A percentile compares a stretch with the other conserved stretches of the same genome.
Evolutionary conservation across 2,329 filamentous ascomycete genomes (phyloP).

Genomic region (Decorospora gaudefroyi): DNA sequence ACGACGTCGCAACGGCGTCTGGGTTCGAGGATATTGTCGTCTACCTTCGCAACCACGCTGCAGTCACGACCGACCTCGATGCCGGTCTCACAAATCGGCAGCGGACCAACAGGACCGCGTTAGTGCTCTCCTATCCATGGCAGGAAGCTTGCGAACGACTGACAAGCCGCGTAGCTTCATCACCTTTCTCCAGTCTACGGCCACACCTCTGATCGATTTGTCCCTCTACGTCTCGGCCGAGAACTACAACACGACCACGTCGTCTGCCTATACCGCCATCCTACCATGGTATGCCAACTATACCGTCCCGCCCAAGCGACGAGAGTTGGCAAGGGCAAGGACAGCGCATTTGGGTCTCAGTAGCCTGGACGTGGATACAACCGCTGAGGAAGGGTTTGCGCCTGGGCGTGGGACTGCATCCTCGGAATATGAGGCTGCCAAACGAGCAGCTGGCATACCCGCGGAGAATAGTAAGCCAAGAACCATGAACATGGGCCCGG

Average conservation of each 20-base stretch:
- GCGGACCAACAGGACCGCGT: conserved; percentile 51
- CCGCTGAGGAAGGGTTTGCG: conserved; percentile 42
- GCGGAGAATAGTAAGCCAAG: conserved; percentile 40
- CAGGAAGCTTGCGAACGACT: background rate
- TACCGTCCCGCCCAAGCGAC: conserved; percentile 75
- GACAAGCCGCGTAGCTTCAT: conserved; percentile 46
- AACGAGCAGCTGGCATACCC: conserved; percentile 44
- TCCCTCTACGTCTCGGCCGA: conserved; percentile 87
- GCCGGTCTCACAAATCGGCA: conserved; percentile 37
- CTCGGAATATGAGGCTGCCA: conserved; percentile 46
- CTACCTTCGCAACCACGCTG: conserved; percentile 54
- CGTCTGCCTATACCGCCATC: conserved; percentile 77
- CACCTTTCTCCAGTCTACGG: conserved; percentile 74
- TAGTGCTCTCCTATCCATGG: conserved; percentile 2
- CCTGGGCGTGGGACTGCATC: conserved; percentile 39
- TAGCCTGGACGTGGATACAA: conserved; percentile 52
- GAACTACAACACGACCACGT: conserved; percentile 79
- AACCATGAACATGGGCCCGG: conserved; percentile 57
- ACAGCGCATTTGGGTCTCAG: conserved; percentile 60
- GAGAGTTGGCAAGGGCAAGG: conserved; percentile 69
- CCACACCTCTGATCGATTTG: conserved; percentile 79
- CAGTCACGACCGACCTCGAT: conserved; percentile 37
- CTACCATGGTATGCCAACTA: conserved; percentile 88
- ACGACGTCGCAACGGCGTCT: conserved; percentile 57
- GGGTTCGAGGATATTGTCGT: conserved; percentile 66